Percentiles rank a stretch among this genome's conserved stretches.
Conservation (phyloP, 129 eudicot species). For the Escallonia herrerae region DNA sequence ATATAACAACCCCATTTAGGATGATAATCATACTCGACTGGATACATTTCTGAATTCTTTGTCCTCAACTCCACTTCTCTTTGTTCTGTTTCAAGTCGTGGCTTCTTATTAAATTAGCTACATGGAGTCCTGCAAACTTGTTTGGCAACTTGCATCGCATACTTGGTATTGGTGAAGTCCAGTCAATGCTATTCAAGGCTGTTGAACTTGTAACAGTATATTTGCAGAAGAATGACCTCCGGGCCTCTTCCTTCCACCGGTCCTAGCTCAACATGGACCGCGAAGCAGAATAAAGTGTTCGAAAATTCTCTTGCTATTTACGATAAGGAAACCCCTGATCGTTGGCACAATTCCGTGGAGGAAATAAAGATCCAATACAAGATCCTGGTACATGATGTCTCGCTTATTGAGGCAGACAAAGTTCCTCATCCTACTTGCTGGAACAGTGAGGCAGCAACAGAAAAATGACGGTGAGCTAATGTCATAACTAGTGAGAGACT, state of each 20-base stretch:
- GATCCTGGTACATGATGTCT: constrained; percentile 12
- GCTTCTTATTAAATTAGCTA: neutral
- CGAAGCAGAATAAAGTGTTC: constrained; percentile 54
- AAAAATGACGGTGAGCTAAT: too few species aligned
- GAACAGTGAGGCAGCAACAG: neutral
- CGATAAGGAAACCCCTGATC: constrained; percentile 64
- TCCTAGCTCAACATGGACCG: constrained; percentile 42
- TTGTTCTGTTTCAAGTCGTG: neutral
- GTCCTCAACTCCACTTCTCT: neutral
- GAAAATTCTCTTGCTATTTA: constrained; percentile 60
- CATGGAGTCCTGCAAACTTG: neutral
- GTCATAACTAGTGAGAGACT: too few species aligned
- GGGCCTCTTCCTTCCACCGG: constrained; percentile 1
- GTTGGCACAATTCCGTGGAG: constrained; percentile 66
- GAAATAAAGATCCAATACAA: constrained; percentile 60
- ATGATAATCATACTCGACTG: neutral
- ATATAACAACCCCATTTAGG: neutral
- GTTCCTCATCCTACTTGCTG: neutral
- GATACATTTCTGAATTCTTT: neutral
- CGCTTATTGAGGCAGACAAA: constrained; percentile 1
- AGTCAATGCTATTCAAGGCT: too few species aligned
- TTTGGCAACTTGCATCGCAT: neutral
- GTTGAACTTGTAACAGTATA: too few species aligned
- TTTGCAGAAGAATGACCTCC: constrained; percentile 7
- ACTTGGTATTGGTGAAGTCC: neutral